These are phyloP conservation scores for Colletotrichum magnum DNA, from an alignment of 2,329 filamentous ascomycete species.

Conservation along the genomic window DNA sequence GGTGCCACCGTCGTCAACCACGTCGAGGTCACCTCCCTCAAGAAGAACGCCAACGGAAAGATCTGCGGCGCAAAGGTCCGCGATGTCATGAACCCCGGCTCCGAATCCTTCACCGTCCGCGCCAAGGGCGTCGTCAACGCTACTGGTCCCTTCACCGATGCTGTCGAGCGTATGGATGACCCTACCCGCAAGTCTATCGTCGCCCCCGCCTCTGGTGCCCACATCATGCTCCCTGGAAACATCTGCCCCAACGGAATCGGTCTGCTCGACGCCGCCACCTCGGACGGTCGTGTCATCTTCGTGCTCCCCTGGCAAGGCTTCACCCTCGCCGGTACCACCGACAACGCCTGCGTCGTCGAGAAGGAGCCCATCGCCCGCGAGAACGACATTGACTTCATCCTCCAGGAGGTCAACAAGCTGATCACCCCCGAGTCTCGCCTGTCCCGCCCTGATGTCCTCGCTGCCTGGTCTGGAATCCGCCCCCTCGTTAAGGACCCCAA, in stretches of 20 bases:
- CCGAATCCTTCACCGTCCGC: conserved; percentile 77
- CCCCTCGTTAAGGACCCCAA: conserved; percentile 86
- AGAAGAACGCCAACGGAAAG: conserved; percentile 78
- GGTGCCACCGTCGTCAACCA: conserved; percentile 87
- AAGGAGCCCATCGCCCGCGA: conserved; percentile 80
- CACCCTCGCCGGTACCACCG: conserved; percentile 87
- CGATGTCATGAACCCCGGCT: conserved; percentile 68
- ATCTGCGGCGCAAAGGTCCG: conserved; percentile 74
- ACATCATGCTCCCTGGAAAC: conserved; percentile 85
- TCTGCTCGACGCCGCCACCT: conserved; percentile 84
- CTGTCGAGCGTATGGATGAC: conserved; percentile 86
- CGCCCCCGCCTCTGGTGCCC: conserved; percentile 85
- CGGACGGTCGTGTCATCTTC: conserved; percentile 90
- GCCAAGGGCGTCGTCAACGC: conserved; percentile 89
- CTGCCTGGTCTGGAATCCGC: conserved; percentile 87
- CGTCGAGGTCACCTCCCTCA: conserved; percentile 81
- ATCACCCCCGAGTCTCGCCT: conserved; percentile 82
- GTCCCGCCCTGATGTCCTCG: conserved; percentile 80
- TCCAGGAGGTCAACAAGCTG: conserved; percentile 83
- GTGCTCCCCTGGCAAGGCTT: conserved; percentile 90
- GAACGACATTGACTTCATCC: conserved; percentile 86
- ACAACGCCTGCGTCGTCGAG: conserved; percentile 78
- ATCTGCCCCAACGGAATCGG: conserved; percentile 86
- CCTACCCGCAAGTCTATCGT: conserved; percentile 78
- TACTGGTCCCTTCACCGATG: conserved; percentile 85